phyloP scores from a whole-genome alignment of 2,329 filamentous ascomycete species.

The Coniochaeta sp. region DNA sequence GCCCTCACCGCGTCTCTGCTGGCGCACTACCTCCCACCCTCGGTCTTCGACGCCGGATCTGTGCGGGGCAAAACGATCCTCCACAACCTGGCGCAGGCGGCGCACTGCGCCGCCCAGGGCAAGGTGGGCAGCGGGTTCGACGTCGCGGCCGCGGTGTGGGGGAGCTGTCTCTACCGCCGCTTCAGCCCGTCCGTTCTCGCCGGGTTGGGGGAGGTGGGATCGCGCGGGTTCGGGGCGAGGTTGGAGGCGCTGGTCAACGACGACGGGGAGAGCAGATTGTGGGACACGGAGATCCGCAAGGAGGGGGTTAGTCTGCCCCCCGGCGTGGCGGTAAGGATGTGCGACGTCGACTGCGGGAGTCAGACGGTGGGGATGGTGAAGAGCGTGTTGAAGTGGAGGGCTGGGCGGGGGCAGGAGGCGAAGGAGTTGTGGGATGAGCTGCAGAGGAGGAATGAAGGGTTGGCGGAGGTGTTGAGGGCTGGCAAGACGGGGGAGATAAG shows the following conservation, averaged over 20 bases:
- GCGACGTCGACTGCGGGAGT: slow-evolving; percentile 90
- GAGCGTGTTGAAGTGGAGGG: slow-evolving; percentile 77
- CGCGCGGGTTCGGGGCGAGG: slow-evolving; percentile 58
- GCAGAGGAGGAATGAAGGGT: slow-evolving; percentile 64
- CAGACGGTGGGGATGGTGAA: slow-evolving; percentile 96
- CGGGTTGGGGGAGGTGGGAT: slow-evolving; percentile 58
- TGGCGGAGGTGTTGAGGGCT: slow-evolving; percentile 58
- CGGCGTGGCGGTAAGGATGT: slow-evolving; percentile 79
- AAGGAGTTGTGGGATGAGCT: slow-evolving; percentile 67
- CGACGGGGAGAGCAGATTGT: slow-evolving; percentile 43
- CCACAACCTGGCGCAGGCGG: slow-evolving; percentile 89
- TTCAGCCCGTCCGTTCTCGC: slow-evolving; percentile 76
- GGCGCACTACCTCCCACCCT: slow-evolving; percentile 60
- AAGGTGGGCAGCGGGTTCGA: slow-evolving; percentile 97
- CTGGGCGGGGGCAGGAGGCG: slow-evolving; percentile 55
- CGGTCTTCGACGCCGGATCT: slow-evolving; percentile 49
- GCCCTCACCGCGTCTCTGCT: slow-evolving; percentile 73
- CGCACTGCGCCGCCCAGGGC: slow-evolving; percentile 92
- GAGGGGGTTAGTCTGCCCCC: slow-evolving; percentile 63
- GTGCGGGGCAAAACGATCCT: slow-evolving; percentile 52
- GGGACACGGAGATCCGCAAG: slow-evolving; percentile 75
- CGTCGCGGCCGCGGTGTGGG: slow-evolving; percentile 86
- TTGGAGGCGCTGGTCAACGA: slow-evolving; percentile 59
- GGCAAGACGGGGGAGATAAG: slow-evolving; percentile 35
- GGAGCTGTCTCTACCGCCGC: slow-evolving; percentile 83